These are phyloP conservation scores for Penicillium sp. DNA, from an alignment of 2,329 filamentous ascomycete species.

Conservation along the genomic window DNA sequence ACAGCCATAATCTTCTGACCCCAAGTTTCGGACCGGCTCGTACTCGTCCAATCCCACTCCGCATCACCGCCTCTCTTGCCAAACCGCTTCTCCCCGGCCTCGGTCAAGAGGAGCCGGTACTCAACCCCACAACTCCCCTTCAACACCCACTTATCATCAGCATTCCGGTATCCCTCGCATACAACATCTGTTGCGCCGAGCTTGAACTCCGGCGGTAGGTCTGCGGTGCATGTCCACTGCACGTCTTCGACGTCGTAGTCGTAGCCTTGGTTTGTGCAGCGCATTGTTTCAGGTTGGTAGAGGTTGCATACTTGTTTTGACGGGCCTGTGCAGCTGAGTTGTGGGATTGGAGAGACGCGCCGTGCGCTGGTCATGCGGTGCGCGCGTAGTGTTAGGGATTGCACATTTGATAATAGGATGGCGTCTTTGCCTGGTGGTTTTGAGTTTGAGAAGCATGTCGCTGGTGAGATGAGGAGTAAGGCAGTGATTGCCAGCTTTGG, in stretches of 20 bases:
- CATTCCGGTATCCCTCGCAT: slow-evolving; percentile 74
- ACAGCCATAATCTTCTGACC: slow-evolving; percentile 3
- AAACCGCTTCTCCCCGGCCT: slow-evolving; percentile 62
- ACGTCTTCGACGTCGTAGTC: slow-evolving; percentile 73
- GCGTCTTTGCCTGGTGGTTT: slow-evolving; percentile 38
- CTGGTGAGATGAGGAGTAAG: slow-evolving; percentile 16
- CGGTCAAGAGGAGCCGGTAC: slow-evolving; percentile 71
- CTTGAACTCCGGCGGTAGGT: slow-evolving; percentile 55
- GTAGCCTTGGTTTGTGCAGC: slow-evolving; percentile 75
- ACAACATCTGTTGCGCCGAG: slow-evolving; percentile 80
- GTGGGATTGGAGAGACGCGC: slow-evolving; percentile 65
- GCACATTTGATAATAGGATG: slow-evolving; percentile 58
- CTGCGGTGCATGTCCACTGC: slow-evolving; percentile 79
- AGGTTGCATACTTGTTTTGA: slow-evolving; percentile 54
- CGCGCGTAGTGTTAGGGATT: slow-evolving; percentile 66
- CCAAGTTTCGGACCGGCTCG: not conserved
- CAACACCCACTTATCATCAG: slow-evolving; percentile 75
- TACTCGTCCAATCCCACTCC: slow-evolving; percentile 16
- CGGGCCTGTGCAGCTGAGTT: slow-evolving; percentile 67
- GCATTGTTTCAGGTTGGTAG: slow-evolving; percentile 71
- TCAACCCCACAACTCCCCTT: slow-evolving; percentile 89
- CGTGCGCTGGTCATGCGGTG: slow-evolving; percentile 63
- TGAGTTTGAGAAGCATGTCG: slow-evolving; percentile 10
- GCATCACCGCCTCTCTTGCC: slow-evolving; percentile 45
- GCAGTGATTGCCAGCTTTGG: slow-evolving; percentile 12